Conservation (phyloP, 352 stramenopile species). For the Phytophthora foliorum region DNA sequence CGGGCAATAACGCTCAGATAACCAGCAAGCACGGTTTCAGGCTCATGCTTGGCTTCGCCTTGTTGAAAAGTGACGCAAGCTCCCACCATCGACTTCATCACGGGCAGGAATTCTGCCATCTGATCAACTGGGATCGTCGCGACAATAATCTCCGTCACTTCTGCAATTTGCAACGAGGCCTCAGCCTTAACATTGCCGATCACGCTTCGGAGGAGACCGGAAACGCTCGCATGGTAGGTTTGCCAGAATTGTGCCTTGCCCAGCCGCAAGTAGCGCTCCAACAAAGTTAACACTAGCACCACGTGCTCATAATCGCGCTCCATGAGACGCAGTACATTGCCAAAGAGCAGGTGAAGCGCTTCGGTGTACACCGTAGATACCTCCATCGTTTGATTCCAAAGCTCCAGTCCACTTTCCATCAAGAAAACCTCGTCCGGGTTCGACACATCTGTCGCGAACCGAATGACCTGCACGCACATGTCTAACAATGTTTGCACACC, state of each 20-base stretch:
- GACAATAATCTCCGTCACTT: constrained; percentile 55
- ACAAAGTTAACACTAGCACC: constrained; percentile 58
- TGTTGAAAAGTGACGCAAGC: constrained; percentile 57
- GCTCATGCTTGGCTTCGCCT: constrained; percentile 49
- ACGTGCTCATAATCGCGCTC: constrained; percentile 87
- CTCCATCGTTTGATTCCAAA: constrained; percentile 72
- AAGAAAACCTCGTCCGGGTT: constrained; percentile 89
- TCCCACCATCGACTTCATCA: constrained; percentile 57
- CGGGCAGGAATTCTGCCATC: constrained; percentile 38
- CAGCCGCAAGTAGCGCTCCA: constrained; percentile 74
- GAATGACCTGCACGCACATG: constrained; percentile 81
- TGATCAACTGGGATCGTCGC: constrained; percentile 50
- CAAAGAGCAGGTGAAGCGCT: constrained; percentile 74
- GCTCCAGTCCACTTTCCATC: constrained; percentile 84
- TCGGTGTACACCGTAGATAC: constrained; percentile 67
- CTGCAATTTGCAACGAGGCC: constrained; percentile 65
- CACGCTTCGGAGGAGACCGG: constrained; percentile 50
- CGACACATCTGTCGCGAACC: constrained; percentile 75
- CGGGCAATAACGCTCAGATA: constrained; percentile 72
- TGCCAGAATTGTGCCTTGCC: constrained; percentile 76
- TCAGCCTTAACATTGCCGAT: constrained; percentile 81
- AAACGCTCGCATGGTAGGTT: constrained; percentile 59
- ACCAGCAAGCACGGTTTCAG: constrained; percentile 67
- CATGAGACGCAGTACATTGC: constrained; percentile 70
- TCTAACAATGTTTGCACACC: constrained; percentile 57